Evolutionary conservation across 441 rosid genomes (phyloP), one percentile per base, ranked within the genome.

Genomic region (Syzygium syzygioides): DNA sequence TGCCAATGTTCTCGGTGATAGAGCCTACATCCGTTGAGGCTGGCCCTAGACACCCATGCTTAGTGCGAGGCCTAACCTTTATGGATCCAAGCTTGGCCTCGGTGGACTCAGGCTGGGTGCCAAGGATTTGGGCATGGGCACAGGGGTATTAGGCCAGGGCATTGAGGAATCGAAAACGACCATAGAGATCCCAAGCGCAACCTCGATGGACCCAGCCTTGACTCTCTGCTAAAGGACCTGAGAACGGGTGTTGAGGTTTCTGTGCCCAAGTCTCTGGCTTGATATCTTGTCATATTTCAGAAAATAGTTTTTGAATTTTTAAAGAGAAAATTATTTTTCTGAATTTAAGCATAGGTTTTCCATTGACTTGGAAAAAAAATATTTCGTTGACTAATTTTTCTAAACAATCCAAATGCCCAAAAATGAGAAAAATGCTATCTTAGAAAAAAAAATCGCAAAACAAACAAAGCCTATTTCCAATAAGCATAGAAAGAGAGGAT

Each of bases 151-250:
- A 4, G 62, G 62, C 62, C 0, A 25, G 0, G 5, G 62, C 62
- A 57, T 0, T 32, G 1, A 26, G 14, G 62, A 57, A 6, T 11
- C 0, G n/a, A 6, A 28, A 57, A 25, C 26, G 28, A 57, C 3
- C 0, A 3, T 20, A n/a, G n/a, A 25, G n/a, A 57, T 57, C 62
- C 62, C 0, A 57, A 0, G n/a, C 1, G 10, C 28, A 25, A 9
- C 62, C 14, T 25, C 14, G 0, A 57, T 25, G n/a, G n/a, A 57
- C n/a, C 26, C 14, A 57, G 12, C 62, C 62, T 0, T 10, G 0
- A 6, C 14, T 6, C 62, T 3, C 12, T 57, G 3, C 62, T 57
- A 57, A 57, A 57, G 62, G 62, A 57, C n/a, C n/a, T 13, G 11
- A 25, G 62, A 57, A 57, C 2, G 0, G 26, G 0, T 0, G n/a